Conservation (phyloP, 306 rosid genomes). For the Rosa multiflora region DNA sequence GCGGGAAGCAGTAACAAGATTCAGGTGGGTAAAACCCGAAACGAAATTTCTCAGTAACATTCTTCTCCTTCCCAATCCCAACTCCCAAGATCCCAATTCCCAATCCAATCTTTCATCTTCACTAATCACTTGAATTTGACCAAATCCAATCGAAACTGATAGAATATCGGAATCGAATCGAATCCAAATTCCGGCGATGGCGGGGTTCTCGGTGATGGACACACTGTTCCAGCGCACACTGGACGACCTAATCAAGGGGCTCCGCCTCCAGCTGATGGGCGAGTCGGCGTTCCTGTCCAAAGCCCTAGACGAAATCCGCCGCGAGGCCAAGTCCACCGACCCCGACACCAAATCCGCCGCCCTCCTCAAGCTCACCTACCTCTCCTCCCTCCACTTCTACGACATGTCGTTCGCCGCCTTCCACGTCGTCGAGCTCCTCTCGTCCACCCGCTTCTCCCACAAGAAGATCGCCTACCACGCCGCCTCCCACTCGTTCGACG, state of each 20-base stretch:
- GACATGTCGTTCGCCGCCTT: conserved; percentile 94
- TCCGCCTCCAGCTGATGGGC: conserved; percentile 63
- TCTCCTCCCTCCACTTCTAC: conserved; percentile 57
- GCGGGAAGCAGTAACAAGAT: neutral
- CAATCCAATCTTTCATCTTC: neutral
- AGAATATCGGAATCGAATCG: neutral
- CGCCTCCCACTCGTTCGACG: conserved; percentile 71
- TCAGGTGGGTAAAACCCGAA: neutral
- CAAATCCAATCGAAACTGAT: no score
- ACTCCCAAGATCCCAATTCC: neutral
- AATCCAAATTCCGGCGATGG: conserved; percentile 34
- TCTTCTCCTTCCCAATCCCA: neutral
- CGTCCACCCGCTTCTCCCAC: conserved; percentile 67
- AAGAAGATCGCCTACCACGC: conserved; percentile 80
- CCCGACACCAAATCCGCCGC: conserved; percentile 72
- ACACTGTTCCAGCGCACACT: conserved; percentile 78
- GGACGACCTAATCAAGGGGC: conserved; percentile 79
- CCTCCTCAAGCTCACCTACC: conserved; percentile 73
- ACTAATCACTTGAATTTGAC: no score
- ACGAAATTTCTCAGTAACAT: no score
- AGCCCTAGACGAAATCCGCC: conserved; percentile 82
- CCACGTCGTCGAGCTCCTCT: conserved; percentile 93
- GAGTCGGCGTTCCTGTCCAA: conserved; percentile 70
- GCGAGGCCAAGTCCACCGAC: conserved; percentile 84
- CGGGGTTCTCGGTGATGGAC: conserved; percentile 83